Evolutionary conservation across 345 rosid species (phyloP).

Genomic region (Arabidopsis suecica): DNA sequence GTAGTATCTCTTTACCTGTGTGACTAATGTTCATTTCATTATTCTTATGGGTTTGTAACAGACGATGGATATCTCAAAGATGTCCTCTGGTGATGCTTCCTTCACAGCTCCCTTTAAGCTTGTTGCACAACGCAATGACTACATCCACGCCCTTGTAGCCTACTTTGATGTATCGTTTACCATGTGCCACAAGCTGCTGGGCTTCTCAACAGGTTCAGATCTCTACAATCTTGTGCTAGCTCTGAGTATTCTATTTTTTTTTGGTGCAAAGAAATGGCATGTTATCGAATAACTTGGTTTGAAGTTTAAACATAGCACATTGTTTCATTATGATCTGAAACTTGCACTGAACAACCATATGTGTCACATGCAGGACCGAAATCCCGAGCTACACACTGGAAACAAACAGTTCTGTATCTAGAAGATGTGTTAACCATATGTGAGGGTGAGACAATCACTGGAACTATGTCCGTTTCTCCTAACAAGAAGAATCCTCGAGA

Average conservation of each 20-base stretch:
- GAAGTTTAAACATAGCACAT: background rate
- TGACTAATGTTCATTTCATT: constrained; percentile 24
- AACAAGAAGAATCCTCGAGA: constrained; percentile 96
- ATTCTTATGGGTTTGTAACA: constrained; percentile 44
- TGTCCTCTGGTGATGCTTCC: constrained; percentile 94
- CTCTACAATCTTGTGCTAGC: constrained; percentile 10
- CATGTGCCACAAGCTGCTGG: constrained; percentile 88
- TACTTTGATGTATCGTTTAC: constrained; percentile 97
- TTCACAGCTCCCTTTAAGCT: constrained; percentile 95
- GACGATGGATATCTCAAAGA: constrained; percentile 98
- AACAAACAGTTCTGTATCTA: constrained; percentile 90
- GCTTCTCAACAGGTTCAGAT: constrained; percentile 90
- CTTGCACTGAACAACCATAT: background rate
- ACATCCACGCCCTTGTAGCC: constrained; percentile 98
- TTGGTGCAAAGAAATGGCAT: background rate
- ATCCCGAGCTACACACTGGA: constrained; percentile 93
- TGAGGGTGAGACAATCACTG: constrained; percentile 81
- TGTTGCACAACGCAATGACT: constrained; percentile 93
- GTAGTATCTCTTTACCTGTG: constrained; percentile 5
- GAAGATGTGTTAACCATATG: constrained; percentile 95
- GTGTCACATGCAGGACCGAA: constrained; percentile 58
- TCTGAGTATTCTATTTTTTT: background rate
- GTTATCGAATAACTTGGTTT: background rate
- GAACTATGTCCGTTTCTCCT: constrained; percentile 88
- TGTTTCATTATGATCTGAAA: constrained; percentile 4